These are phyloP conservation scores for Penicillium sp. DNA, from an alignment of 2,329 filamentous ascomycete species.

Conservation along the genomic window DNA sequence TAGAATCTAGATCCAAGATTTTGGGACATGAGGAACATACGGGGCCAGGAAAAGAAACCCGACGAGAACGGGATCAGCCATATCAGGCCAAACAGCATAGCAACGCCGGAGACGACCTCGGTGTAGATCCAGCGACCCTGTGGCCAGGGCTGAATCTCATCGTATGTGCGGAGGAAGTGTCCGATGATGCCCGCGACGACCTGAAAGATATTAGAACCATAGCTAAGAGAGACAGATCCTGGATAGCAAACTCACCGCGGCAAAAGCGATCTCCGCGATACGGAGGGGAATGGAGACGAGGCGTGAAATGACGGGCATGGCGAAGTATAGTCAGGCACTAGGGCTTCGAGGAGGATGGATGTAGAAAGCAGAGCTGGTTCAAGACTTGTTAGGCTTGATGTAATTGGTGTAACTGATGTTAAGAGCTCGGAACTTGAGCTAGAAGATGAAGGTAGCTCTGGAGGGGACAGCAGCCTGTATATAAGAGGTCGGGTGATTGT, in stretches of 20 bases:
- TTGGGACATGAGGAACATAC: constrained; percentile 30
- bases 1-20: not conserved
- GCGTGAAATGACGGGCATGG: constrained; percentile 58
- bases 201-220: constrained; percentile 34
- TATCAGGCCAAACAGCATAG: constrained; percentile 70
- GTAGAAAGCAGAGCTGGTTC: not conserved
- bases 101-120: constrained; percentile 70
- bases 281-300: constrained; percentile 63
- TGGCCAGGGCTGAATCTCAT: constrained; percentile 56
- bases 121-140: constrained; percentile 75
- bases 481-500: constrained; percentile 19
- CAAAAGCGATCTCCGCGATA: constrained; percentile 68
- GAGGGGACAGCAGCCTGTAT: constrained; percentile 13
- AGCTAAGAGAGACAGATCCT: not conserved
- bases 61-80: constrained; percentile 73
- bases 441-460: not conserved
- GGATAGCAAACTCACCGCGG: constrained; percentile 56
- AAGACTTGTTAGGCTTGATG: not conserved
- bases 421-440: too few species aligned
- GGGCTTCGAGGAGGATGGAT: not conserved
- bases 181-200: constrained; percentile 71
- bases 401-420: too few species aligned
- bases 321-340: constrained; percentile 10
- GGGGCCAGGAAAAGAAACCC: constrained; percentile 70
- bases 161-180: constrained; percentile 62